Evolutionary conservation across 2,329 filamentous ascomycete genomes (phyloP).

Genomic region (Dactylella cylindrospora): DNA sequence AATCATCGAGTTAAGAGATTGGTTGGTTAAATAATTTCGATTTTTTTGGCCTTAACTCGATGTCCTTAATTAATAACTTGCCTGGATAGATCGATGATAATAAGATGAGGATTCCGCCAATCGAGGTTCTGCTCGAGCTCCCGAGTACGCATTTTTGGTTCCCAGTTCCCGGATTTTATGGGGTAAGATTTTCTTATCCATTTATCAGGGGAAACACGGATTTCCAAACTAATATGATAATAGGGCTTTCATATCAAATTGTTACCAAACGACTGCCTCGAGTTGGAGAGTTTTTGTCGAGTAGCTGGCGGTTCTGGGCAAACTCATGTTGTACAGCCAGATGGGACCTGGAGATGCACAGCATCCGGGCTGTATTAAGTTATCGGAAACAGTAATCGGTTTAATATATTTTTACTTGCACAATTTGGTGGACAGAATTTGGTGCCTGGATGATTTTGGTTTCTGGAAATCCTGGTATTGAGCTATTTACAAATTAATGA

Average conservation of each 20-base stretch:
- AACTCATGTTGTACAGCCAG: conserved; percentile 13
- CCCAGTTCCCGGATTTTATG: conserved; percentile 36
- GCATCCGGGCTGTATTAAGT: conserved; percentile 8
- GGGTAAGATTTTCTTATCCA: conserved; percentile 10
- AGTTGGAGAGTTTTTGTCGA: conserved; percentile 30
- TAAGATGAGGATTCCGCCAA: conserved; percentile 14
- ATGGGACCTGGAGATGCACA: conserved; percentile 27
- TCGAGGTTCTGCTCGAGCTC: conserved; percentile 24
- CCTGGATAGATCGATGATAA: conserved; percentile 19
- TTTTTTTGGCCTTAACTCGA: not conserved
- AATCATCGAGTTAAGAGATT: conserved; percentile 12
- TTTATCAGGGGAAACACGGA: too few relatives aligned
- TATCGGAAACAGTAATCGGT: too few relatives aligned
- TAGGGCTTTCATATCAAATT: conserved; percentile 33
- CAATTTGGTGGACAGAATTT: too few relatives aligned
- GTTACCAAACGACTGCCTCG: conserved; percentile 11
- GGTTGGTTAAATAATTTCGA: conserved; percentile 2
- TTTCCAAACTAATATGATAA: not conserved
- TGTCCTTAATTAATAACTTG: not conserved
- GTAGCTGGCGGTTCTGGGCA: conserved; percentile 23
- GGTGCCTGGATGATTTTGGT: too few relatives aligned
- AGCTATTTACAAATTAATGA: too few relatives aligned
- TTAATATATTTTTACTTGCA: too few relatives aligned
- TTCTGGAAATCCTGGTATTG: too few relatives aligned
- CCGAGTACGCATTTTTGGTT: conserved; percentile 18